phyloP scores from a whole-genome alignment of 176 grass and related monocot genomes.

The Oryza nivara region DNA sequence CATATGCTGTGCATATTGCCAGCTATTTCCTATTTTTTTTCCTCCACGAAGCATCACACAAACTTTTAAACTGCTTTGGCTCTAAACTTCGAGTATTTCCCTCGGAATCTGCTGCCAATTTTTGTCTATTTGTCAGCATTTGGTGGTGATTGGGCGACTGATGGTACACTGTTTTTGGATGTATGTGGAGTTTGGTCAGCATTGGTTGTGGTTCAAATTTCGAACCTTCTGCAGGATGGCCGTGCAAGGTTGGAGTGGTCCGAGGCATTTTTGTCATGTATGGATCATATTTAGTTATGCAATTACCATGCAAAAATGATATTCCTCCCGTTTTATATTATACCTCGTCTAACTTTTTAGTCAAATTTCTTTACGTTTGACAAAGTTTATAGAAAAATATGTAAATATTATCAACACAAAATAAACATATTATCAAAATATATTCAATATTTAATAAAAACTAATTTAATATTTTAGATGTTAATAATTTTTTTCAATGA shows the following conservation, averaged over 20 bases:
- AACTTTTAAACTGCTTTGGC: not conserved
- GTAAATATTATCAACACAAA: too few relatives aligned
- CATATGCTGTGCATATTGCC: not conserved
- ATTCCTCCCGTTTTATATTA: too few relatives aligned
- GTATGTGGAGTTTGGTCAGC: not conserved
- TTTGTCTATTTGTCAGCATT: slow-evolving; percentile 2
- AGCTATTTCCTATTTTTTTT: not conserved
- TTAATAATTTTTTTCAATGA: too few relatives aligned
- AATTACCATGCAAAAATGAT: too few relatives aligned
- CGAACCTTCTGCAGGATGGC: not conserved
- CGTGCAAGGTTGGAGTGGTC: not conserved
- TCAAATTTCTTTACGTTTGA: too few relatives aligned
- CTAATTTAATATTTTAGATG: too few relatives aligned
- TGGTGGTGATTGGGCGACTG: not conserved
- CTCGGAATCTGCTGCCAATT: not conserved
- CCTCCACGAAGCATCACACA: not conserved
- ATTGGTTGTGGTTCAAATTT: not conserved
- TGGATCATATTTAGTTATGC: too few relatives aligned
- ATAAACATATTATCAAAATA: too few relatives aligned
- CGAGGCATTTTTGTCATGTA: not conserved
- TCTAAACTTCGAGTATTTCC: not conserved
- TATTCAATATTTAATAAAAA: too few relatives aligned
- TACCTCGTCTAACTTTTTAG: too few relatives aligned
- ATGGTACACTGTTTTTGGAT: not conserved
- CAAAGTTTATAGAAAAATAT: too few relatives aligned